Conservation (phyloP, 2,329 filamentous ascomycete species). For the Diaporthe sp. region DNA sequence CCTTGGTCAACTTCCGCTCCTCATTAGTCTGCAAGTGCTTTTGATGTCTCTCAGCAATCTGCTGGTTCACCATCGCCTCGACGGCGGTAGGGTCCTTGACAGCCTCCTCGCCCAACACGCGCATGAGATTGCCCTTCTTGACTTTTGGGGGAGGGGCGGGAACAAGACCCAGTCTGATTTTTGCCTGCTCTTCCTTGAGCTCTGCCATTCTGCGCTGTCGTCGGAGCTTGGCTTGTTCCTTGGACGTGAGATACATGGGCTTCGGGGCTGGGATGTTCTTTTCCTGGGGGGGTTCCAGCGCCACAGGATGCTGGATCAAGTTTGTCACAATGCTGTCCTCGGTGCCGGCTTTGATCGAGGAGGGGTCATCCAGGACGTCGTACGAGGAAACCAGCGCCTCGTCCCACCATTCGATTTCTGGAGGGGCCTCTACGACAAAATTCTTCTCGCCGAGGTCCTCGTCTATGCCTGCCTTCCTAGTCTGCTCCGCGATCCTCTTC, state of each 20-base stretch:
- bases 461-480: conserved; percentile 92
- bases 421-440: conserved; percentile 86
- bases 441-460: conserved; percentile 92
- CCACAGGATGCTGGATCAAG: conserved; percentile 93
- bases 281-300: conserved; percentile 92
- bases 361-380: conserved; percentile 74
- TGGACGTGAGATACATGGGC: conserved; percentile 90
- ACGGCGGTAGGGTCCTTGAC: conserved; percentile 98
- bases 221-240: conserved; percentile 92
- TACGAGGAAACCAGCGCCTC: conserved; percentile 88
- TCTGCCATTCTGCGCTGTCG: conserved; percentile 92
- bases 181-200: conserved; percentile 95
- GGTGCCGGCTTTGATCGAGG: conserved; percentile 79
- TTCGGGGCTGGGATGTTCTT: conserved; percentile 84
- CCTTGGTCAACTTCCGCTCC: conserved; percentile 88
- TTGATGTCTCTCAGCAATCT: conserved; percentile 88
- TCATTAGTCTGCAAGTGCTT: conserved; percentile 85
- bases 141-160: conserved; percentile 95
- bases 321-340: conserved; percentile 90
- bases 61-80: conserved; percentile 91
- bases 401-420: conserved; percentile 97
- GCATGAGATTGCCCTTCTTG: conserved; percentile 98
- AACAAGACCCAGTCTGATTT: conserved; percentile 90
- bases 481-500: conserved; percentile 88
- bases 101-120: conserved; percentile 88